Conservation (phyloP, 306 rosid genomes). For the Argentina anserina region DNA sequence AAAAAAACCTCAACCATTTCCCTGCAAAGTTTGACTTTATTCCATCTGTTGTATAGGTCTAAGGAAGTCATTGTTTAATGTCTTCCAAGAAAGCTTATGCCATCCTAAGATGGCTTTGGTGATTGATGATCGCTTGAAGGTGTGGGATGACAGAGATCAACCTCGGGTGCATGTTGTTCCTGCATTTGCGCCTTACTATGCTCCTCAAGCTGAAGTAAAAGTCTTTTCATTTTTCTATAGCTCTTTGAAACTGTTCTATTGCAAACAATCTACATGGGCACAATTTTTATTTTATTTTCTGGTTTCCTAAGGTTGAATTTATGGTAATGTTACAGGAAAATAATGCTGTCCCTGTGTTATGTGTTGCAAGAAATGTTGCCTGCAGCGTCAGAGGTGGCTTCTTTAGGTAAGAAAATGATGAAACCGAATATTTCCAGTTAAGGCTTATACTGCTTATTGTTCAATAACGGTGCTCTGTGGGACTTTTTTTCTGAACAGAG, state of each 20-base stretch:
- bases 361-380: conserved; percentile 97
- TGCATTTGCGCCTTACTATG: conserved; percentile 97
- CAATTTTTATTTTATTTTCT: background rate
- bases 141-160: conserved; percentile 98
- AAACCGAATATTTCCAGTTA: background rate
- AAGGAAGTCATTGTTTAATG: conserved; percentile 87
- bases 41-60: conserved; percentile 48
- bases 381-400: conserved; percentile 97
- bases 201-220: conserved; percentile 95
- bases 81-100: conserved; percentile 83
- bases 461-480: conserved; percentile 21
- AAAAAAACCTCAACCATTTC: conserved; percentile 14
- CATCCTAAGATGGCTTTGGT: conserved; percentile 97
- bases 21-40: conserved; percentile 5
- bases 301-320: conserved; percentile 13
- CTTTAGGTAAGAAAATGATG: conserved; percentile 66
- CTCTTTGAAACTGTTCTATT: conserved; percentile 20
- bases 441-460: background rate
- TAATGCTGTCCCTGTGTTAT: conserved; percentile 80
- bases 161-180: conserved; percentile 98
- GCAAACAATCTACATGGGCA: conserved; percentile 1
- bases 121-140: conserved; percentile 98
- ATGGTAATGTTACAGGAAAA: conserved; percentile 57
- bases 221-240: conserved; percentile 14
- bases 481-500: conserved; percentile 57